Evolutionary conservation across 257 asterid species (phyloP).

Genomic region (Verbena officinalis): DNA sequence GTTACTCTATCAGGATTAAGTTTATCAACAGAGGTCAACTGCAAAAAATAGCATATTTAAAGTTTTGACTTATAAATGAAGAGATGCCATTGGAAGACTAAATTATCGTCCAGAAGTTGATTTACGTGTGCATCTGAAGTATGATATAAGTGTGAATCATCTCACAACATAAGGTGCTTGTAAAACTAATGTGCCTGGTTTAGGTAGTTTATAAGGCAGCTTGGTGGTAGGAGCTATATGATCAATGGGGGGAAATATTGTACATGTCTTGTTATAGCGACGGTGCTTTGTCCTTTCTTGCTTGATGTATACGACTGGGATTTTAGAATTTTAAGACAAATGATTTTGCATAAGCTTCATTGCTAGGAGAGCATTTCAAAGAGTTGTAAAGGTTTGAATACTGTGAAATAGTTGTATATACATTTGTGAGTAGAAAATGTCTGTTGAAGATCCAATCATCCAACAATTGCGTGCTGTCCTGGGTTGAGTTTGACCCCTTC

Average conservation of each 20-base stretch:
- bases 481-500: not conserved
- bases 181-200: not conserved
- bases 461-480: not conserved
- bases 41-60: not conserved
- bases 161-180: not conserved
- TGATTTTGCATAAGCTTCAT: not conserved
- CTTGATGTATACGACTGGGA: conserved; percentile 6
- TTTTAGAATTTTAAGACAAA: not conserved
- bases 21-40: not conserved
- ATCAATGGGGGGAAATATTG: conserved; percentile 14
- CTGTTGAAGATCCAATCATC: conserved; percentile 13
- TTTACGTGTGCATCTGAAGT: conserved; percentile 1
- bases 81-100: not conserved
- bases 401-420: not conserved
- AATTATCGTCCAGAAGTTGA: not conserved
- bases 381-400: not conserved
- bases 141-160: not conserved
- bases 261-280: not conserved
- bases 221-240: conserved; percentile 2
- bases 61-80: not conserved
- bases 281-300: not conserved
- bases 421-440: not conserved
- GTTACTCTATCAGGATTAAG: not conserved
- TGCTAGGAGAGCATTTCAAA: not conserved
- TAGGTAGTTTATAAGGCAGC: not conserved